Evolutionary conservation across 345 rosid species (phyloP).

Genomic region (Rhodomyrtus tomentosa): DNA sequence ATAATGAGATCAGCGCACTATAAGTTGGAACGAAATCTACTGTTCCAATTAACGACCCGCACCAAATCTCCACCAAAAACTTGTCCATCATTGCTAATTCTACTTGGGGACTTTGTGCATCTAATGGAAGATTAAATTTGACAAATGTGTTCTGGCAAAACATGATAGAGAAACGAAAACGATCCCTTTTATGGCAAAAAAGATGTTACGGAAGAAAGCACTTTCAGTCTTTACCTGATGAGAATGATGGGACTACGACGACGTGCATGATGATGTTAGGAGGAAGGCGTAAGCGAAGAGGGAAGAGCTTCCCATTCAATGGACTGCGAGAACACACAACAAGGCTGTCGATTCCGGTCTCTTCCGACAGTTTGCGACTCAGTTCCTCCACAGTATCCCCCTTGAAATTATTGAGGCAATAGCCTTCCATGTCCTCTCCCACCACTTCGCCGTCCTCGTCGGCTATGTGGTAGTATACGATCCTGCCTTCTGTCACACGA

Average conservation of each 20-base stretch:
- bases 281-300: slow-evolving; percentile 88
- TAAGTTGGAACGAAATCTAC: not conserved
- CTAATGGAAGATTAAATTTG: not conserved
- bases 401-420: slow-evolving; percentile 43
- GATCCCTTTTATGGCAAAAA: not conserved
- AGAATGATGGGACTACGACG: slow-evolving; percentile 38
- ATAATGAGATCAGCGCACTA: not conserved
- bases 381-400: slow-evolving; percentile 72
- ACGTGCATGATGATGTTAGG: slow-evolving; percentile 84
- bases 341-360: slow-evolving; percentile 48
- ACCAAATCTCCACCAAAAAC: not conserved
- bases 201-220: not conserved
- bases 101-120: not conserved
- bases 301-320: slow-evolving; percentile 70
- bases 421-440: slow-evolving; percentile 44
- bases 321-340: slow-evolving; percentile 87
- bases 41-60: not conserved
- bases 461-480: slow-evolving; percentile 68
- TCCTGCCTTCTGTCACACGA: slow-evolving; percentile 45
- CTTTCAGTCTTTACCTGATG: slow-evolving; percentile 24
- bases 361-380: slow-evolving; percentile 59
- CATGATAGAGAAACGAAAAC: not conserved
- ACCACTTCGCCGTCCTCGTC: slow-evolving; percentile 63
- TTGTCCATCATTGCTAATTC: not conserved
- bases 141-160: not conserved